Conservation (phyloP, 225 moss, liverwort and hornwort genomes). For the Straminergon stramineum region DNA sequence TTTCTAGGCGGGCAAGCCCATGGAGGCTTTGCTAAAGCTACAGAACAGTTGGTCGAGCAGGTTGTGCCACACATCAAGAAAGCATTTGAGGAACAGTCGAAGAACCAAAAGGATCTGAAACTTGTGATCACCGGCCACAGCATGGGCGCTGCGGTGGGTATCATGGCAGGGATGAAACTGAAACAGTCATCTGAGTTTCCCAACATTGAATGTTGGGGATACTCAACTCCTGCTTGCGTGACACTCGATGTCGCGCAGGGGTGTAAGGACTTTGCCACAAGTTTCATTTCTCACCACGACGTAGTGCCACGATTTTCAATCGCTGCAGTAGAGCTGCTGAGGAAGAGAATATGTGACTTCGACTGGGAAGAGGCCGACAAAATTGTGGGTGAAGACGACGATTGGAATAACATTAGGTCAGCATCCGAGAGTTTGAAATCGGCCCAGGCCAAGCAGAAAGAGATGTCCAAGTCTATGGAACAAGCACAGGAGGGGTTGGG, state of each 20-base stretch:
- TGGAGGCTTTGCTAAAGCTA: slow-evolving; percentile 74
- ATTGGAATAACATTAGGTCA: slow-evolving; percentile 58
- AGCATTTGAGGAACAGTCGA: slow-evolving; percentile 59
- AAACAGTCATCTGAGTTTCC: slow-evolving; percentile 45
- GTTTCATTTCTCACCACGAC: slow-evolving; percentile 68
- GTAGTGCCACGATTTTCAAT: slow-evolving; percentile 88
- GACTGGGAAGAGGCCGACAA: slow-evolving; percentile 74
- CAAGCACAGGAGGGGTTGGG: slow-evolving; percentile 26
- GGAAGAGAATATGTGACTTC: slow-evolving; percentile 52
- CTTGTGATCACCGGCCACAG: slow-evolving; percentile 83
- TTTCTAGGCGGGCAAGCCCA: slow-evolving; percentile 59
- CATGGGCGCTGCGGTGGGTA: slow-evolving; percentile 89
- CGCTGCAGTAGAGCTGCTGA: slow-evolving; percentile 50
- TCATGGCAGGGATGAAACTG: slow-evolving; percentile 50
- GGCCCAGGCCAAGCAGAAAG: slow-evolving; percentile 22
- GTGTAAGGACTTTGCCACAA: slow-evolving; percentile 59
- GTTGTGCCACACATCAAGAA: slow-evolving; percentile 59
- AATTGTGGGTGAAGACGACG: slow-evolving; percentile 58
- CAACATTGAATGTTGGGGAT: slow-evolving; percentile 75
- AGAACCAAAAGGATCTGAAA: slow-evolving; percentile 53
- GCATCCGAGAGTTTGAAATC: slow-evolving; percentile 41
- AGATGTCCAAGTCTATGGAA: slow-evolving; percentile 22
- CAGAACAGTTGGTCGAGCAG: slow-evolving; percentile 44
- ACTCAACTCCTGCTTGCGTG: slow-evolving; percentile 71
- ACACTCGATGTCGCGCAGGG: slow-evolving; percentile 59